A percentile compares a stretch with the other conserved stretches of the same genome.
Evolutionary conservation across 2,329 filamentous ascomycete species (phyloP).

Genomic region (Aurifilum marmelostoma): DNA sequence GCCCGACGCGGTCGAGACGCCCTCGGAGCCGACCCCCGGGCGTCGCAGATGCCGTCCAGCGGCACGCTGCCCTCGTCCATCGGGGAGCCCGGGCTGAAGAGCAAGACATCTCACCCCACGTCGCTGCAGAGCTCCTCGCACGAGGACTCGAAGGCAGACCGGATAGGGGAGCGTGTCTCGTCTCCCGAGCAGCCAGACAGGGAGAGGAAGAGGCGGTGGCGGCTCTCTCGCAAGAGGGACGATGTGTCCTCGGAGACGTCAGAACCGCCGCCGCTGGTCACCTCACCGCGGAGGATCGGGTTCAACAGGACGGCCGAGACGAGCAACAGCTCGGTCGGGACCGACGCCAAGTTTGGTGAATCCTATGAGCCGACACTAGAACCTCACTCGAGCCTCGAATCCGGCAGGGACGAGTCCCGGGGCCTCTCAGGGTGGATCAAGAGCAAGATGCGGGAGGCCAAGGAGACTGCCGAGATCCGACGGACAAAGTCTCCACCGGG

Average conservation of each 20-base stretch:
- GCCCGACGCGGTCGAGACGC: constrained; percentile 35
- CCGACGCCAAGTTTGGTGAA: constrained; percentile 57
- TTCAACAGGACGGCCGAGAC: constrained; percentile 65
- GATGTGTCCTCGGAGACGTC: constrained; percentile 49
- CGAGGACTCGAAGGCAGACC: constrained; percentile 80
- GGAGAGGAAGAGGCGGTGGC: constrained; percentile 72
- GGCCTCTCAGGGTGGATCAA: constrained; percentile 62
- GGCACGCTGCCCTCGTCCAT: constrained; percentile 48
- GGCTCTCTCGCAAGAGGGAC: constrained; percentile 70
- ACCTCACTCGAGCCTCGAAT: constrained; percentile 43
- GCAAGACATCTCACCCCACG: constrained; percentile 72
- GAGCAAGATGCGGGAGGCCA: constrained; percentile 62
- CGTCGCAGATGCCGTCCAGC: constrained; percentile 49
- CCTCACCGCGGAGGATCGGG: constrained; percentile 53
- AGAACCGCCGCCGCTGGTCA: constrained; percentile 41
- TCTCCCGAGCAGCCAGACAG: constrained; percentile 56
- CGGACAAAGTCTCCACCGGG: constrained; percentile 60
- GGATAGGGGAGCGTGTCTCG: constrained; percentile 60
- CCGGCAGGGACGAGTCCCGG: constrained; percentile 49
- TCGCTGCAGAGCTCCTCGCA: constrained; percentile 79
- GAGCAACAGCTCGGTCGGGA: constrained; percentile 71
- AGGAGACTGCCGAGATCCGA: constrained; percentile 58
- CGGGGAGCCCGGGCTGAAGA: constrained; percentile 57
- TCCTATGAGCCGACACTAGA: constrained; percentile 53
- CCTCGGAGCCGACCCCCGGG: constrained; percentile 51